Conservation (phyloP, 2,329 filamentous ascomycete species). For the Xylaria arbuscula region DNA sequence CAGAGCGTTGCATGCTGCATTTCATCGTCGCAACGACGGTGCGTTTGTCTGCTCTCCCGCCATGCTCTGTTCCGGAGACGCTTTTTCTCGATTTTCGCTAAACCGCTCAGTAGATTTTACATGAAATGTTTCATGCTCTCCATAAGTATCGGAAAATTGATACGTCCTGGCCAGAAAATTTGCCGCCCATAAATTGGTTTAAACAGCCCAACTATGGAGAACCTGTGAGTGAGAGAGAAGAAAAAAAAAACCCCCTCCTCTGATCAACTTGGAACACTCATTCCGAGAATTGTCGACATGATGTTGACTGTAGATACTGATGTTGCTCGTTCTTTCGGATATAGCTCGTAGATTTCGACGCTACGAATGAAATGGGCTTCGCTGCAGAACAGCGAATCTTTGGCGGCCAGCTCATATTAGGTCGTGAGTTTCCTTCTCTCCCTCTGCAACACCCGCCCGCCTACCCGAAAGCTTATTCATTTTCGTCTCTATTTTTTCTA, state of each 20-base stretch:
- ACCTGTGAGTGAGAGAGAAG: slow-evolving; percentile 21
- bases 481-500: neutral
- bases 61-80: neutral
- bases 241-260: no score
- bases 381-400: slow-evolving; percentile 25
- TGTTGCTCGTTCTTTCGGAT: neutral
- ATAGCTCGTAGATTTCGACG: slow-evolving; percentile 16
- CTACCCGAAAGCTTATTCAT: neutral
- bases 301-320: neutral
- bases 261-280: neutral
- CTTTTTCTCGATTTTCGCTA: neutral
- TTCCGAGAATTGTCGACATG: neutral
- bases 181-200: neutral
- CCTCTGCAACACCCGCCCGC: no score
- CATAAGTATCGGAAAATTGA: neutral
- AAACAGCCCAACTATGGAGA: neutral
- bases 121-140: slow-evolving; percentile 28
- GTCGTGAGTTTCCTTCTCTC: slow-evolving; percentile 15
- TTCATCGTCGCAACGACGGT: slow-evolving; percentile 6
- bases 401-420: neutral
- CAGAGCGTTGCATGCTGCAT: slow-evolving; percentile 20
- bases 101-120: slow-evolving; percentile 13
- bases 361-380: slow-evolving; percentile 15
- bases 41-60: slow-evolving; percentile 2
- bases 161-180: neutral